Conservation (phyloP, 176 grass and related monocot species). For the Aegilops umbellulata region DNA sequence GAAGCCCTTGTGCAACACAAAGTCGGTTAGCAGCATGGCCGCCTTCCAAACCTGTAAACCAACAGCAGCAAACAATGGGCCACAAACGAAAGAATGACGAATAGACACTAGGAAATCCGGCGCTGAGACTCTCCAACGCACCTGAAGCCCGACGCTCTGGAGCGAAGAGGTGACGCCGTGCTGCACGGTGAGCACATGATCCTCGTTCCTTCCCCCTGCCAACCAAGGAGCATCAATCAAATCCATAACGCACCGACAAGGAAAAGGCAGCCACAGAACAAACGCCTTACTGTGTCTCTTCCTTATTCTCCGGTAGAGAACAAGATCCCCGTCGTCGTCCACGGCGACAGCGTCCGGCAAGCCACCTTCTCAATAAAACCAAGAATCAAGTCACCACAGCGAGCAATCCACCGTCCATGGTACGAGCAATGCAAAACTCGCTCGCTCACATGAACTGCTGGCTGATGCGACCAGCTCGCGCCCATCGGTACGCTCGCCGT, state of each 20-base stretch:
- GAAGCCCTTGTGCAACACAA: conserved; percentile 66
- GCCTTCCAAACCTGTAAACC: conserved; percentile 77
- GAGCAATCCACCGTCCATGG: not conserved
- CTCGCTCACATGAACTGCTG: conserved; percentile 1
- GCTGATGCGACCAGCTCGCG: not conserved
- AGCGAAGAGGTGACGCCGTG: conserved; percentile 81
- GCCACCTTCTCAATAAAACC: not conserved
- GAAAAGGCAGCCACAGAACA: too few relatives aligned
- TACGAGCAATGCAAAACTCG: not conserved
- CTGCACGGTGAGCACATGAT: conserved; percentile 53
- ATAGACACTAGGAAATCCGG: not conserved
- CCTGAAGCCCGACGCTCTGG: conserved; percentile 71
- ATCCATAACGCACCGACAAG: not conserved
- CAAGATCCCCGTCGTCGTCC: conserved; percentile 79
- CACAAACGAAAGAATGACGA: not conserved
- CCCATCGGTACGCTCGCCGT: fast-evolving
- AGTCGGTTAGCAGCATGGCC: conserved; percentile 58
- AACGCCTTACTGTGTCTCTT: conserved; percentile 9
- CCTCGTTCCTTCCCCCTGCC: conserved; percentile 44
- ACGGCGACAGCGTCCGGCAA: conserved; percentile 14
- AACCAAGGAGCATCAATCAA: not conserved
- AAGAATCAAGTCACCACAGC: not conserved
- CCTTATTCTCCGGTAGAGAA: conserved; percentile 55
- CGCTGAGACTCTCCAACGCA: not conserved
- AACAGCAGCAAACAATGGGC: not conserved